phyloP scores from a whole-genome alignment of 2,329 filamentous ascomycete species.

The Cercospora brassicicola region DNA sequence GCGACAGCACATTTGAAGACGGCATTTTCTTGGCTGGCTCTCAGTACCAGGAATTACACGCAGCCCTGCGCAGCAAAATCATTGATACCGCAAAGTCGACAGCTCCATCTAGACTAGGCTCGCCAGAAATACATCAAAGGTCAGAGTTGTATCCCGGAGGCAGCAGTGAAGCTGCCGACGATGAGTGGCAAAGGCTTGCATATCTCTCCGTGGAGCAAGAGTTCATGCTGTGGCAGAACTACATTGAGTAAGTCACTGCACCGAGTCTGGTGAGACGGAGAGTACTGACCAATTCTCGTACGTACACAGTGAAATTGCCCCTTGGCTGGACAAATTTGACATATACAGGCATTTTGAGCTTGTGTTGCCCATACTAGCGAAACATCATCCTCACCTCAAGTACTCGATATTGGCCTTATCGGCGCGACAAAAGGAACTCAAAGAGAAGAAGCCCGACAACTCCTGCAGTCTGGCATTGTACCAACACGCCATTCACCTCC shows the following conservation, averaged over 20 bases:
- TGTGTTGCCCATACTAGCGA: conserved; percentile 53
- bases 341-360: conserved; percentile 54
- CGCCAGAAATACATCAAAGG: conserved; percentile 26
- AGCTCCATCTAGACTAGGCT: conserved; percentile 29
- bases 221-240: conserved; percentile 43
- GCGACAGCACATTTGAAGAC: conserved; percentile 35
- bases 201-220: conserved; percentile 35
- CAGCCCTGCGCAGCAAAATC: conserved; percentile 34
- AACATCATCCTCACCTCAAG: conserved; percentile 47
- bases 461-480: conserved; percentile 56
- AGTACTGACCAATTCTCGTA: neutral
- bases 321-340: conserved; percentile 62
- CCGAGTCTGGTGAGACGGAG: neutral
- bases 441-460: conserved; percentile 46
- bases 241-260: conserved; percentile 43
- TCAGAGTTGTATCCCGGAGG: conserved; percentile 15
- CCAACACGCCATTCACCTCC: conserved; percentile 52
- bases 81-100: conserved; percentile 38
- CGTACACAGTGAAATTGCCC: conserved; percentile 47
- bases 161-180: conserved; percentile 20
- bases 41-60: conserved; percentile 37
- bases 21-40: conserved; percentile 39
- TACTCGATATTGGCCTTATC: conserved; percentile 58
- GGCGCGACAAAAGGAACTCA: conserved; percentile 55
- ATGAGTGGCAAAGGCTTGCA: conserved; percentile 31